phyloP scores from a whole-genome alignment of 139 green algal genomes.

The Choricystis sp. region DNA sequence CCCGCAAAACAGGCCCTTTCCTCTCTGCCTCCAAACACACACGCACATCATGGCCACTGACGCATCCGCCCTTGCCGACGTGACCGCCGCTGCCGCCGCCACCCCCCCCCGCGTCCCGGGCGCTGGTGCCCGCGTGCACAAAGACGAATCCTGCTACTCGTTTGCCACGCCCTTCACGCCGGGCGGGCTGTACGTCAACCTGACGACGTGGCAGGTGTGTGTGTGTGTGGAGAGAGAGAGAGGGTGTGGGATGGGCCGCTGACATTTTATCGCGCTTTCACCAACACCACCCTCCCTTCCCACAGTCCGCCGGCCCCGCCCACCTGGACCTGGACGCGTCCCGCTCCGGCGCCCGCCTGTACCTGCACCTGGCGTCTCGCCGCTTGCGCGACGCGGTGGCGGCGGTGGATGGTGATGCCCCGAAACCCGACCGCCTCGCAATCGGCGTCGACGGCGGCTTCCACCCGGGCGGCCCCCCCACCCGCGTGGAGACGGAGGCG shows the following conservation, averaged over 20 bases:
- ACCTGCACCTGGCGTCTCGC: slow-evolving; percentile 56
- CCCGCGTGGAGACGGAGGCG: not conserved
- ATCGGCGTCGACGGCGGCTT: not conserved
- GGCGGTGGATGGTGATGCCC: not conserved
- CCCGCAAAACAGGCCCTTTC: not conserved
- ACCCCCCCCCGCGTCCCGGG: not conserved
- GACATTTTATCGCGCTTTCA: not conserved
- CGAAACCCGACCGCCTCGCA: not conserved
- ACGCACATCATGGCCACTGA: not conserved
- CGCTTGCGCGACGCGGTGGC: slow-evolving; percentile 20
- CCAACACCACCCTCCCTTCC: slow-evolving; percentile 1
- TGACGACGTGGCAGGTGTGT: slow-evolving; percentile 49
- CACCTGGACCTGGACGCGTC: slow-evolving; percentile 57
- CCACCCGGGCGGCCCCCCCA: not conserved
- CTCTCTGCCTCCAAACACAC: not conserved
- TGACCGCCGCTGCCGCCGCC: not conserved
- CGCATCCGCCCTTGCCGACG: not conserved
- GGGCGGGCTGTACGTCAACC: slow-evolving; percentile 78
- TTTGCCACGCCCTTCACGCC: slow-evolving; percentile 62
- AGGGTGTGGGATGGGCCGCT: not conserved
- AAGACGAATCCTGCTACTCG: slow-evolving; percentile 81
- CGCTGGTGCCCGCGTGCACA: slow-evolving; percentile 41
- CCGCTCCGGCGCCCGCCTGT: slow-evolving; percentile 48
- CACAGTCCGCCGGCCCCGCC: slow-evolving; percentile 48
- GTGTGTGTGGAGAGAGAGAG: not conserved